A percentile compares a stretch with the other conserved stretches of the same genome.
Evolutionary conservation across 2,329 filamentous ascomycete species (phyloP).

Genomic region (Tympanopsis confertula): DNA sequence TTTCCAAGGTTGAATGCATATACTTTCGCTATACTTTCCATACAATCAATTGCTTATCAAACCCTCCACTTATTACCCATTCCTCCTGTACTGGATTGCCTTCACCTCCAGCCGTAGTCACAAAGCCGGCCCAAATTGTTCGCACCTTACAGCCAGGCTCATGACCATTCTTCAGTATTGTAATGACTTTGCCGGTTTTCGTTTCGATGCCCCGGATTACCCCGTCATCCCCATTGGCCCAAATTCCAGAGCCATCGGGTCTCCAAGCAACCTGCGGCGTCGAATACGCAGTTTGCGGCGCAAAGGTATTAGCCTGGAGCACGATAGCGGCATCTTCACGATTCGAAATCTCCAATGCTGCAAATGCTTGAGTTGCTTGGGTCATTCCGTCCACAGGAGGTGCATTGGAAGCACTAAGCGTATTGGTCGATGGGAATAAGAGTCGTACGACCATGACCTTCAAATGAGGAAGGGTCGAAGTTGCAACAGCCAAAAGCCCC

Average conservation of each 20-base stretch:
- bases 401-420: constrained; percentile 4
- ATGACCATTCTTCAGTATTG: constrained; percentile 35
- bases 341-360: constrained; percentile 35
- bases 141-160: constrained; percentile 44
- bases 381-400: constrained; percentile 16
- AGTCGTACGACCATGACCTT: constrained; percentile 48
- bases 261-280: constrained; percentile 51
- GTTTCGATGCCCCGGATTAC: constrained; percentile 46
- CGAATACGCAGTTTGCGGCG: constrained; percentile 53
- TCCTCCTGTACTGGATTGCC: constrained; percentile 23
- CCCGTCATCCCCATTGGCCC: constrained; percentile 56
- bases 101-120: constrained; percentile 10
- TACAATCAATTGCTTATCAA: constrained; percentile 47
- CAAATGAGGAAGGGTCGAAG: constrained; percentile 48
- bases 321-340: constrained; percentile 47
- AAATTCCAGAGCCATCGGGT: constrained; percentile 47
- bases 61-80: constrained; percentile 49
- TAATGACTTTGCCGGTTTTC: constrained; percentile 41
- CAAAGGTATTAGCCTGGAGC: constrained; percentile 44
- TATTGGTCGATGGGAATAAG: constrained; percentile 30
- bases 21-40: constrained; percentile 27
- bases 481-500: constrained; percentile 43
- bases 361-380: constrained; percentile 37
- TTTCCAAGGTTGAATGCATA: background rate
- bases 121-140: constrained; percentile 39